These are phyloP conservation scores for Pythium brassicae DNA, from an alignment of 352 stramenopile genomes.

Conservation along the genomic window DNA sequence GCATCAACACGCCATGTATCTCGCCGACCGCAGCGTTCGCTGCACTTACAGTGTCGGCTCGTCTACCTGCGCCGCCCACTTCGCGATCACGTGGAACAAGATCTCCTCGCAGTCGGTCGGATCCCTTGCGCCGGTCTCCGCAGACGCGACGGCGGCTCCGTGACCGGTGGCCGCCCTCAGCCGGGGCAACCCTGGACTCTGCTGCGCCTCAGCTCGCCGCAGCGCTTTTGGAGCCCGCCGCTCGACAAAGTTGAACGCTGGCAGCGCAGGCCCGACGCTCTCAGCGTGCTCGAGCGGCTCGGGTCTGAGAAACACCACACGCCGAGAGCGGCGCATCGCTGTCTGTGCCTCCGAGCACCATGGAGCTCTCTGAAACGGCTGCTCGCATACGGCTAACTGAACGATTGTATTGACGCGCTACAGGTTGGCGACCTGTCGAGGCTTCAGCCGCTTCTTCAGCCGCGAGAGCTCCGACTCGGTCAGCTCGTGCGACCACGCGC, in stretches of 20 bases:
- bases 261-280: slow-evolving; percentile 30
- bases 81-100: slow-evolving; percentile 15
- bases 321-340: slow-evolving; percentile 10
- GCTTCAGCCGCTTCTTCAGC: slow-evolving; percentile 71
- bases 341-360: not conserved
- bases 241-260: slow-evolving; percentile 70
- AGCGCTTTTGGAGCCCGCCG: slow-evolving; percentile 10
- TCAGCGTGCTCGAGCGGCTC: slow-evolving; percentile 19
- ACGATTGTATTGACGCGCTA: slow-evolving; percentile 14
- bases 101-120: slow-evolving; percentile 16
- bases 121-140: too few species aligned
- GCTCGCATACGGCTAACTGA: not conserved
- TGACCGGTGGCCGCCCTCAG: not conserved
- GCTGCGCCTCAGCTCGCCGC: not conserved
- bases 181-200: slow-evolving; percentile 2
- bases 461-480: slow-evolving; percentile 60
- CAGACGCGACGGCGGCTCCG: not conserved
- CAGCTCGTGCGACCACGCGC: slow-evolving; percentile 66
- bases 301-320: not conserved
- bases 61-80: slow-evolving; percentile 15
- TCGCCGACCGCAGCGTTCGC: not conserved
- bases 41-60: slow-evolving; percentile 17
- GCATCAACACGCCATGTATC: too few species aligned
- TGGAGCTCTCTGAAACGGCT: not conserved
- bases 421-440: slow-evolving; percentile 45